Base-by-base conservation (phyloP, 495 filamentous ascomycete genomes). In the Parachaetomium inaequale region DNA sequence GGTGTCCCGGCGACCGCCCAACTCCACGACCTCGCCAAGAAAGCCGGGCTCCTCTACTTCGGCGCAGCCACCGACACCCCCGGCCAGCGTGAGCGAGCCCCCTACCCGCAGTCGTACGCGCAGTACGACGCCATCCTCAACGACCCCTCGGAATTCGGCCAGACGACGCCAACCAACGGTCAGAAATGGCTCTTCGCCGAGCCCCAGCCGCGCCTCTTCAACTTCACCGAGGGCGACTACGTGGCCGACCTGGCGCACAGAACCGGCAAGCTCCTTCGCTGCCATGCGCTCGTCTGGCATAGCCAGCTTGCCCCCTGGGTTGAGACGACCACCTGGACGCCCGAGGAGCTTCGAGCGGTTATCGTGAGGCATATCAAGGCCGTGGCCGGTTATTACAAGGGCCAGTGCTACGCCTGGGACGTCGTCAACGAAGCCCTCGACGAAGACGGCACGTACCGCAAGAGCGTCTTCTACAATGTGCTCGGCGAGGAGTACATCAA, bases 361-460 rank as follows among this genome's bases (percentile, higher is more conserved):
- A 65, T 86, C 61, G 70, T 73, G 40, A 75, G 75, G 52, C 83
- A 87, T 67, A 76, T 87, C 54, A 75, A 72, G 17, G 72, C 71
- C 36, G 80, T 82, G 10, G 82, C 76, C 1, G 77, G 68, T 11
- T 82, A 85, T 65, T 86, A 76, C 64, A 77, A 77, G 51, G 82
- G 82, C 7, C 70, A 76, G 15, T 84, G 82, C 70, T 76, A 81
- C 49, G 72, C 62, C n/a, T 73, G 70, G 82, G 86, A 89, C 65
- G 87, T 90, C 0, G 77, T 88, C 19, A 90, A 88, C 70, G 86
- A 89, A 66, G 82, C 83, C 42, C 80, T 88, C 63, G 80, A 85
- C 61, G 87, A 89, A 29, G 82, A 86, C 64, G 87, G 85, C 25
- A 77, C 79, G 4, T 81, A 81, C 38, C 79, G 85, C 29, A 57